Percentiles rank a stretch among this genome's conserved stretches.
These are phyloP conservation scores for Fusarium sublunatum DNA, from an alignment of 2,329 filamentous ascomycete genomes.

Conservation along the genomic window DNA sequence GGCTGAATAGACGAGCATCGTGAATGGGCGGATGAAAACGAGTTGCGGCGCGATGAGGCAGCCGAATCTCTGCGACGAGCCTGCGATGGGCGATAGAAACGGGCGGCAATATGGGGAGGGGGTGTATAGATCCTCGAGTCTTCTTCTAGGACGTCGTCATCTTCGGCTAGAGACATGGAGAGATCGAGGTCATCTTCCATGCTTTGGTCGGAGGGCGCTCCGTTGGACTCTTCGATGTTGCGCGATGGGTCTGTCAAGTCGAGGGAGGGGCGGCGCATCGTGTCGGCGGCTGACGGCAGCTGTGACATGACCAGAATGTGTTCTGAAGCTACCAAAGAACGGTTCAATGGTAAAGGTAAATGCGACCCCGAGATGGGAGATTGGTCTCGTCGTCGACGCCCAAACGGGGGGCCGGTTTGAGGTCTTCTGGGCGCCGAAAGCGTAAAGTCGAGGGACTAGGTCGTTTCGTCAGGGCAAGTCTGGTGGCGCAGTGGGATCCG, in stretches of 20 bases:
- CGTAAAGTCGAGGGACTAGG: conserved; percentile 17
- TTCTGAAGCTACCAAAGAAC: conserved; percentile 5
- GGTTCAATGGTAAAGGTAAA: conserved; percentile 9
- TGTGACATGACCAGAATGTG: conserved; percentile 28
- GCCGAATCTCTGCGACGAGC: conserved; percentile 79
- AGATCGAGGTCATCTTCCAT: conserved; percentile 52
- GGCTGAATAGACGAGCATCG: conserved; percentile 71
- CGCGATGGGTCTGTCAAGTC: conserved; percentile 57
- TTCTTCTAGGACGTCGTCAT: conserved; percentile 51
- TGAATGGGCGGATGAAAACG: conserved; percentile 79
- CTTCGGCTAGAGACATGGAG: conserved; percentile 53
- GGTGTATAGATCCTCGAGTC: conserved; percentile 64
- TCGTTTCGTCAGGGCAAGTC: conserved; percentile 23
- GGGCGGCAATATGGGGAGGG: conserved; percentile 80
- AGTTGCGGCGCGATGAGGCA: conserved; percentile 82
- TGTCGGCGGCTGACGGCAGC: conserved; percentile 41
- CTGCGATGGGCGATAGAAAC: conserved; percentile 76
- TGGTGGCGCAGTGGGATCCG: conserved; percentile 39
- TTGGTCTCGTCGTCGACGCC: conserved; percentile 15
- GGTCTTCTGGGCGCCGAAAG: conserved; percentile 18
- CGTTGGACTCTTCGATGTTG: conserved; percentile 53
- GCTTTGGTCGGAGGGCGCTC: conserved; percentile 46
- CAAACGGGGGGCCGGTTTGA: conserved; percentile 19
- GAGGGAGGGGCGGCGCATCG: conserved; percentile 57
- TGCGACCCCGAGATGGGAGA: conserved; percentile 7